A percentile compares a stretch with the other conserved stretches of the same genome.
phyloP scores from a whole-genome alignment of 73 alveolate species.

The Chromera velia region DNA sequence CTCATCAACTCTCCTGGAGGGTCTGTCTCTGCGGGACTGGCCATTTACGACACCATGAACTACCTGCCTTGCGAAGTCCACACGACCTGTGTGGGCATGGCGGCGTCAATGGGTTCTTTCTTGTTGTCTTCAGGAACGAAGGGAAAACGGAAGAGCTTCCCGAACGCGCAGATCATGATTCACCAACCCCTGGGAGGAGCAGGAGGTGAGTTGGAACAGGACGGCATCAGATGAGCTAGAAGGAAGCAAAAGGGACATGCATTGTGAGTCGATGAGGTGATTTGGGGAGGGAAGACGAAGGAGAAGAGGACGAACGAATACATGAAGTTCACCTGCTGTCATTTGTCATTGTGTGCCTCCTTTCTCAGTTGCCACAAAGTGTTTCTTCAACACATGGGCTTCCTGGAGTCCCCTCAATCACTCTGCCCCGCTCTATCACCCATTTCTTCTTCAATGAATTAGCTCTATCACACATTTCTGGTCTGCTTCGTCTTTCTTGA shows the following conservation, averaged over 20 bases:
- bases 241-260: too few species aligned
- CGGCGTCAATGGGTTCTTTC: conserved; percentile 45
- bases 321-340: not conserved
- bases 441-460: too few species aligned
- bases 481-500: too few species aligned
- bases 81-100: conserved; percentile 32
- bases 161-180: conserved; percentile 44
- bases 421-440: too few species aligned
- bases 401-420: too few species aligned
- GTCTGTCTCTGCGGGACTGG: conserved; percentile 44
- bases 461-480: too few species aligned
- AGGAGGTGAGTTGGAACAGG: conserved; percentile 10
- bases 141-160: conserved; percentile 42
- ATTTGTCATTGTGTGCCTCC: not conserved
- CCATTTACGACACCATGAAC: conserved; percentile 45
- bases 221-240: too few species aligned
- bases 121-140: conserved; percentile 43
- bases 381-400: too few species aligned
- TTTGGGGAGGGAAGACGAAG: not conserved
- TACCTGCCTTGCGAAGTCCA: conserved; percentile 23
- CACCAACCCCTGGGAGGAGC: conserved; percentile 51
- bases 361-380: too few species aligned
- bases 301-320: not conserved
- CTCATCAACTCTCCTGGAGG: conserved; percentile 45
- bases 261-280: not conserved